Evolutionary conservation across 2,329 filamentous ascomycete genomes (phyloP), one percentile per base, ranked within the genome.

Genomic region (Fusarium robinianum): DNA sequence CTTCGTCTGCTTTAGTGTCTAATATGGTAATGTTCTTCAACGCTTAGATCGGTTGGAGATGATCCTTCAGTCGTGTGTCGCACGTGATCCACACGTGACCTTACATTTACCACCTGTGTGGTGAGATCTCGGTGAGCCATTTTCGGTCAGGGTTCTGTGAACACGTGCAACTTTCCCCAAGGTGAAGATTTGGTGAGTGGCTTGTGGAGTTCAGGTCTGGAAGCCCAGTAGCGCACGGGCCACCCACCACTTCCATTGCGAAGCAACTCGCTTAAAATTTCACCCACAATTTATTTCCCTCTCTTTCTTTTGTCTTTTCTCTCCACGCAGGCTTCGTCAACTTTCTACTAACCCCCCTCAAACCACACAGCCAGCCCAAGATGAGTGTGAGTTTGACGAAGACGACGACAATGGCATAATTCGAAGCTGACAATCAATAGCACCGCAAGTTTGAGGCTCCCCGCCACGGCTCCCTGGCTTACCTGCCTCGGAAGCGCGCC

Each of bases 381-480:
- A 71, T 71, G 68, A 69, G 67, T 71, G 68, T 71, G 61, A 62
- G 68, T 69, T 40, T 25, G n/a, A n/a, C 17, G 30, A 33, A 31
- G 38, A 57, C 25, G 26, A 27, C 19, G 41, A 58, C 57, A 62
- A 57, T 60, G 50, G 58, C 56, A 69, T 72, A 12, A 11, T 14
- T 30, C 27, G 41, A 51, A 46, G 45, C 46, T 57, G 38, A 60
- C 51, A 30, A 38, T 30, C n/a, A 49, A 61, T 41, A 71, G 72
- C 76, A 79, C 72, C 74, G 76, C 64, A 79, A 81, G 76, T 80
- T 73, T 70, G 77, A 95, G 84, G 91, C 91, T 73, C 91, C 91
- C 72, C 88, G 92, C 74, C 92, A 97, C 81, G 94, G 92, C 73
- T 91, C 88, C 72, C 81, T 97, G 74, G 88, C 87, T 65, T 92